A percentile compares a stretch with the other conserved stretches of the same genome.
These are phyloP conservation scores for Nissolia schottii DNA, from an alignment of 306 rosid genomes.

Conservation along the genomic window DNA sequence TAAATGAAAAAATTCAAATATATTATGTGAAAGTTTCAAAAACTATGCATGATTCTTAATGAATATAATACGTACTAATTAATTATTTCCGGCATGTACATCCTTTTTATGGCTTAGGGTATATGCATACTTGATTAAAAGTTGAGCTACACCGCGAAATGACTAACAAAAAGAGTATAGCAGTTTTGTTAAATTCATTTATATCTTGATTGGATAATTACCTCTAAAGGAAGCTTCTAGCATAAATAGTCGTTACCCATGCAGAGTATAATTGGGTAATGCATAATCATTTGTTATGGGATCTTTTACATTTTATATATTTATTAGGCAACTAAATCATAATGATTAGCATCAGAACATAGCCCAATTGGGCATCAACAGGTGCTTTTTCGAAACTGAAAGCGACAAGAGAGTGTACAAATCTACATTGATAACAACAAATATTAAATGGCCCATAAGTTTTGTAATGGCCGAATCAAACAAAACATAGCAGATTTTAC, in stretches of 20 bases:
- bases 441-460: slow-evolving; percentile 8
- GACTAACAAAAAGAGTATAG: neutral
- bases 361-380: neutral
- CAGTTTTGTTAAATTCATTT: neutral
- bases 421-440: slow-evolving; percentile 9
- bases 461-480: neutral
- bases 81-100: no score
- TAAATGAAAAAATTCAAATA: no score
- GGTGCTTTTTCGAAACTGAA: neutral
- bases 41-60: no score
- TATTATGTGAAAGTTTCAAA: no score
- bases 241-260: neutral
- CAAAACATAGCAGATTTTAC: slow-evolving; percentile 15
- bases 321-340: neutral
- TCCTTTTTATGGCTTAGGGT: no score
- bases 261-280: neutral
- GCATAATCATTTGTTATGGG: neutral
- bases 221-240: neutral
- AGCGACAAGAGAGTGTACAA: neutral
- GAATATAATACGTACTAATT: no score
- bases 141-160: no score
- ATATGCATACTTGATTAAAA: no score
- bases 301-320: neutral
- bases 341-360: neutral
- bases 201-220: neutral